A percentile compares a stretch with the other conserved stretches of the same genome.
phyloP scores from a whole-genome alignment of 1,139 yeast genomes.

The Candida sp. region DNA sequence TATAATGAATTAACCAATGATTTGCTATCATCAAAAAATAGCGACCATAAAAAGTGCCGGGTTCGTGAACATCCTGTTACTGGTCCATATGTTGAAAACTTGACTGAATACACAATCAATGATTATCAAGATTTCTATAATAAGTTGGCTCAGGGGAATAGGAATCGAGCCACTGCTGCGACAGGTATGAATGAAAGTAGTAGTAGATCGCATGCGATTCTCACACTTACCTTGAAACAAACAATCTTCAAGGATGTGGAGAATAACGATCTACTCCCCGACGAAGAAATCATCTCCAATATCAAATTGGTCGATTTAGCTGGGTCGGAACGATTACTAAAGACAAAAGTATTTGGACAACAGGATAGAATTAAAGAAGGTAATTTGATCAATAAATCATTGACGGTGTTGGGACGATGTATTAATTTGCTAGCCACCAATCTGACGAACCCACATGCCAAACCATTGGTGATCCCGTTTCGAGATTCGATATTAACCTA shows the following conservation, averaged over 20 bases:
- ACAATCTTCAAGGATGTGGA: slow-evolving; percentile 32
- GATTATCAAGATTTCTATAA: slow-evolving; percentile 40
- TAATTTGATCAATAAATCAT: slow-evolving; percentile 66
- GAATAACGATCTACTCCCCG: slow-evolving; percentile 43
- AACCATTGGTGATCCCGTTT: slow-evolving; percentile 53
- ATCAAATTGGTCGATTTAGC: slow-evolving; percentile 76
- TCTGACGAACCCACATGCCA: slow-evolving; percentile 12
- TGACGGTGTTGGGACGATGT: slow-evolving; percentile 75
- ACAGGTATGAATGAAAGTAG: slow-evolving; percentile 70
- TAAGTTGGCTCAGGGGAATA: slow-evolving; percentile 45
- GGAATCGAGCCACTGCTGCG: slow-evolving; percentile 59
- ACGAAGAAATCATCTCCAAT: slow-evolving; percentile 53
- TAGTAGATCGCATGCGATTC: slow-evolving; percentile 76
- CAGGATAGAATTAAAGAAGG: slow-evolving; percentile 68
- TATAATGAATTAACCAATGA: slow-evolving; percentile 73
- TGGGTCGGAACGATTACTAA: slow-evolving; percentile 69
- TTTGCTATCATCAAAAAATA: slow-evolving; percentile 31
- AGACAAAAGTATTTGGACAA: slow-evolving; percentile 62
- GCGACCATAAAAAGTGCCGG: slow-evolving; percentile 27
- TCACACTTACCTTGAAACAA: slow-evolving; percentile 60
- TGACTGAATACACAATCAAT: slow-evolving; percentile 46
- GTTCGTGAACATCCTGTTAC: slow-evolving; percentile 59
- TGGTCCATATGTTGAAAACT: slow-evolving; percentile 71
- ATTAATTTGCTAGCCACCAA: slow-evolving; percentile 45
- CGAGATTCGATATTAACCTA: slow-evolving; percentile 74